These are phyloP conservation scores for Dioscorea cayenensis DNA, from an alignment of 116 monocot species.

Conservation along the genomic window DNA sequence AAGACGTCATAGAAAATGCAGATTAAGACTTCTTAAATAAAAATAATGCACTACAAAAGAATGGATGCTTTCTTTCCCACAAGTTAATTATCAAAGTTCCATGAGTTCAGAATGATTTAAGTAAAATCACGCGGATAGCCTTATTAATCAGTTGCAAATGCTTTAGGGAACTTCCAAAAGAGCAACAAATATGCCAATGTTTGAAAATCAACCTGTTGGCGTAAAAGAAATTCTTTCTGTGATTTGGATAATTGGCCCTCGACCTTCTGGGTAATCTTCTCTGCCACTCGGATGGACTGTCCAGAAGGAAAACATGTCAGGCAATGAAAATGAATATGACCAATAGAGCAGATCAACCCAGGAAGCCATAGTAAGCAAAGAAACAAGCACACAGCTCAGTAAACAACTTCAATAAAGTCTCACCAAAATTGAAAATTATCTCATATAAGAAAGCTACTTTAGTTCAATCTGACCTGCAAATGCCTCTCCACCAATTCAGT, in stretches of 20 bases:
- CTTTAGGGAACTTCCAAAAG: neutral
- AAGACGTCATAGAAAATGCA: too few relatives aligned
- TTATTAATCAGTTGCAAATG: neutral
- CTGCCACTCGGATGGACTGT: constrained; percentile 98
- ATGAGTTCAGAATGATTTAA: too few relatives aligned
- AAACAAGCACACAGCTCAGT: neutral
- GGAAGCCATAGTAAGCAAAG: neutral
- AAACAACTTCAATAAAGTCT: constrained; percentile 5
- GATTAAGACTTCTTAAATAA: too few relatives aligned
- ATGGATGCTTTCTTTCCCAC: too few relatives aligned
- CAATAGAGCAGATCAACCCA: neutral
- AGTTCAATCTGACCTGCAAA: constrained; percentile 58
- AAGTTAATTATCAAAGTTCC: too few relatives aligned
- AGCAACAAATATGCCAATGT: neutral
- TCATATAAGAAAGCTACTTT: neutral
- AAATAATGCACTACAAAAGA: too few relatives aligned
- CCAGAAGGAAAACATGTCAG: constrained; percentile 6
- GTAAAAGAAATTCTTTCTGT: constrained; percentile 95
- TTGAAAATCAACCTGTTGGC: constrained; percentile 73
- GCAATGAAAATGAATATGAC: neutral
- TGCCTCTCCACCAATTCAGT: constrained; percentile 93
- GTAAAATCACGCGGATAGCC: neutral
- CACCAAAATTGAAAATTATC: neutral
- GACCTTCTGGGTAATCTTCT: constrained; percentile 98
- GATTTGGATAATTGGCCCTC: constrained; percentile 97